Conservation (phyloP, 352 stramenopile genomes). For the Hyphochytrium catenoides region DNA sequence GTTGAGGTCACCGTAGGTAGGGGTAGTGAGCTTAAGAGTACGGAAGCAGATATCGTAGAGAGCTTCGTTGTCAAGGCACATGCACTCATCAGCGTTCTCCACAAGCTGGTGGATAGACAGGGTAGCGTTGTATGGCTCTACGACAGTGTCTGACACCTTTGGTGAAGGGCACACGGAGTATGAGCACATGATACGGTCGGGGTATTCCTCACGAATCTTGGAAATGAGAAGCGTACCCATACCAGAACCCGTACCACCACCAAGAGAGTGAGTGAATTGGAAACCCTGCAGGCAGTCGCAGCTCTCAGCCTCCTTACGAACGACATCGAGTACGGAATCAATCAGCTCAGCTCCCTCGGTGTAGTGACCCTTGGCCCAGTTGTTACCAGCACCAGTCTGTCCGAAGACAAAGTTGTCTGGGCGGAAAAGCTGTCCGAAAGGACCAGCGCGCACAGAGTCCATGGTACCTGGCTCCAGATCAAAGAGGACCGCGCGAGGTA, state of each 20-base stretch:
- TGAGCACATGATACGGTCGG: constrained; percentile 96
- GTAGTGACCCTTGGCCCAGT: constrained; percentile 99
- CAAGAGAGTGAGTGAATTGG: constrained; percentile 97
- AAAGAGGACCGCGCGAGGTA: constrained; percentile 93
- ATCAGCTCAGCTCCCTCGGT: constrained; percentile 95
- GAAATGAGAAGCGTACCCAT: constrained; percentile 97
- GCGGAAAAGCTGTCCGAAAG: constrained; percentile 90
- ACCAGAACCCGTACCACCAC: constrained; percentile 92
- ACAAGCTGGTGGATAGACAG: constrained; percentile 98
- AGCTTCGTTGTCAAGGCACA: constrained; percentile 98
- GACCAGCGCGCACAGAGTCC: constrained; percentile 87
- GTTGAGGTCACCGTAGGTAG: constrained; percentile 96
- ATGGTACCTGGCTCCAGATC: constrained; percentile 97
- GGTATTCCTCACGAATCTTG: constrained; percentile 96
- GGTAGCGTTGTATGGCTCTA: constrained; percentile 99
- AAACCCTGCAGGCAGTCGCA: constrained; percentile 98
- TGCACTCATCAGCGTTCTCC: constrained; percentile 98
- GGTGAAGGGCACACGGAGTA: constrained; percentile 96
- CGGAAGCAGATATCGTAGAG: constrained; percentile 99
- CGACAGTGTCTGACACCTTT: constrained; percentile 94
- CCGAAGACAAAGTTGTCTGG: constrained; percentile 99
- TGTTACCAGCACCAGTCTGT: constrained; percentile 91
- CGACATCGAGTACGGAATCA: constrained; percentile 92
- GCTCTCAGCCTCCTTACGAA: constrained; percentile 91
- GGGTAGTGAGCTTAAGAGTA: constrained; percentile 94